Conservation (phyloP, 2,329 filamentous ascomycete species). For the Sarocladiaceae sp. region DNA sequence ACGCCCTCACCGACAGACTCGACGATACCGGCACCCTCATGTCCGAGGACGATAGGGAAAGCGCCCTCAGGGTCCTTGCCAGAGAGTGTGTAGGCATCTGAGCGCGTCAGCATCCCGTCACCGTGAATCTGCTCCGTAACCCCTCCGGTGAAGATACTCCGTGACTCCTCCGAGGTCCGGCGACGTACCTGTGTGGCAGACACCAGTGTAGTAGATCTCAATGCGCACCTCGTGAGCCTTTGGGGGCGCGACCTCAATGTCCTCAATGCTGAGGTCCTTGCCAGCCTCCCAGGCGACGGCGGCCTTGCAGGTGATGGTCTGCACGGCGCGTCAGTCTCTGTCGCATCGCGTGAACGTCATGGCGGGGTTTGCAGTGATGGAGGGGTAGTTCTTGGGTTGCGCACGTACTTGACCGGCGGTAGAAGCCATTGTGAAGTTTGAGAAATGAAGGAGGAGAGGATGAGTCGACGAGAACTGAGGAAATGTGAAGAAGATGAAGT, state of each 20-base stretch:
- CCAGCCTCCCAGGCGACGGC: conserved; percentile 96
- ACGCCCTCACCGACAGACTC: conserved; percentile 91
- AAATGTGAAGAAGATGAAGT: not conserved
- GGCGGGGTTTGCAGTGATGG: conserved; percentile 10
- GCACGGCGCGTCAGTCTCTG: conserved; percentile 11
- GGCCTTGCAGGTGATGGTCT: conserved; percentile 96
- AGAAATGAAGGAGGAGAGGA: no score
- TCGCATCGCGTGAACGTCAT: not conserved
- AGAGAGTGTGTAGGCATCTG: conserved; percentile 88
- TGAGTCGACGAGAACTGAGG: no score
- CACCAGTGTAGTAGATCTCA: conserved; percentile 94
- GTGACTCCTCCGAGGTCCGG: not conserved
- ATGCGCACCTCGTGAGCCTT: conserved; percentile 93
- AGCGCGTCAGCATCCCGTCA: not conserved
- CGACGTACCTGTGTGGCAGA: conserved; percentile 90
- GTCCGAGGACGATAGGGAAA: conserved; percentile 57
- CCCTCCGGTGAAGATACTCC: not conserved
- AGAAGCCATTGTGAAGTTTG: conserved; percentile 35
- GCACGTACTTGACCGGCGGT: conserved; percentile 47
- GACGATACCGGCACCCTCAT: conserved; percentile 58
- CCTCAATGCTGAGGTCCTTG: conserved; percentile 82
- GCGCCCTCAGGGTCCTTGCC: conserved; percentile 96
- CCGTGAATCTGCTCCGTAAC: not conserved
- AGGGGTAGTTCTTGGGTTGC: conserved; percentile 15
- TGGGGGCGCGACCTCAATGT: conserved; percentile 85